Evolutionary conservation across 2,329 filamentous ascomycete species (phyloP).

Genomic region (Trematosphaeria pertusa): DNA sequence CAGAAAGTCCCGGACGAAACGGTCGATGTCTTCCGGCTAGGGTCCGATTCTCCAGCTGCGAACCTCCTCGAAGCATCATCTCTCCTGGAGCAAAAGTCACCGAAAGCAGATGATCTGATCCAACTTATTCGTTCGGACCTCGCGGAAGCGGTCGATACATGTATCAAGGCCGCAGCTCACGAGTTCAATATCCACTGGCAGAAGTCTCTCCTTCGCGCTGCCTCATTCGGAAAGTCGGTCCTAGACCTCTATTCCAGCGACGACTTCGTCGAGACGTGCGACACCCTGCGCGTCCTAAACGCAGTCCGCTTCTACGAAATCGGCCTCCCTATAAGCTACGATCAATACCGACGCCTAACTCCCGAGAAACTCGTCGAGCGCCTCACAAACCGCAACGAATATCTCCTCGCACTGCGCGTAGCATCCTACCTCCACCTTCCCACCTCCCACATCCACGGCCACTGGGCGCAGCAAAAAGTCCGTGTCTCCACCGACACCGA

Average conservation of each 20-base stretch:
- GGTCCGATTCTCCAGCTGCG: slow-evolving; percentile 86
- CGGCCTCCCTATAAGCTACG: slow-evolving; percentile 87
- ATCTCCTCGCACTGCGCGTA: slow-evolving; percentile 86
- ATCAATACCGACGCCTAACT: slow-evolving; percentile 90
- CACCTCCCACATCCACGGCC: slow-evolving; percentile 89
- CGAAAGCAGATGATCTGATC: slow-evolving; percentile 97
- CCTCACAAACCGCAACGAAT: slow-evolving; percentile 87
- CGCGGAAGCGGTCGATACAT: slow-evolving; percentile 91
- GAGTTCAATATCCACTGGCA: slow-evolving; percentile 93
- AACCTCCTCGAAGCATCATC: slow-evolving; percentile 93
- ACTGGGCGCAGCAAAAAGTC: slow-evolving; percentile 96
- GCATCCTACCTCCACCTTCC: slow-evolving; percentile 86
- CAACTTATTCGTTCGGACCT: slow-evolving; percentile 88
- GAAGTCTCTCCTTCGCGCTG: slow-evolving; percentile 93
- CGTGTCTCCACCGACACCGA: slow-evolving; percentile 84
- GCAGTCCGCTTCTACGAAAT: slow-evolving; percentile 91
- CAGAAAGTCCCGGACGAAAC: slow-evolving; percentile 89
- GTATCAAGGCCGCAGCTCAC: slow-evolving; percentile 89
- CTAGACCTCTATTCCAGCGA: slow-evolving; percentile 97
- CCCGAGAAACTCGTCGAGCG: slow-evolving; percentile 87
- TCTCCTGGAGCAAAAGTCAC: slow-evolving; percentile 89
- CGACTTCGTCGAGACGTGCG: slow-evolving; percentile 98
- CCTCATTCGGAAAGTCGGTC: slow-evolving; percentile 96
- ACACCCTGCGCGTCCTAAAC: slow-evolving; percentile 89
- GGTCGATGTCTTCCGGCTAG: slow-evolving; percentile 86